Evolutionary conservation across 331 rosid species (phyloP).

Genomic region (Saraca asoca): DNA sequence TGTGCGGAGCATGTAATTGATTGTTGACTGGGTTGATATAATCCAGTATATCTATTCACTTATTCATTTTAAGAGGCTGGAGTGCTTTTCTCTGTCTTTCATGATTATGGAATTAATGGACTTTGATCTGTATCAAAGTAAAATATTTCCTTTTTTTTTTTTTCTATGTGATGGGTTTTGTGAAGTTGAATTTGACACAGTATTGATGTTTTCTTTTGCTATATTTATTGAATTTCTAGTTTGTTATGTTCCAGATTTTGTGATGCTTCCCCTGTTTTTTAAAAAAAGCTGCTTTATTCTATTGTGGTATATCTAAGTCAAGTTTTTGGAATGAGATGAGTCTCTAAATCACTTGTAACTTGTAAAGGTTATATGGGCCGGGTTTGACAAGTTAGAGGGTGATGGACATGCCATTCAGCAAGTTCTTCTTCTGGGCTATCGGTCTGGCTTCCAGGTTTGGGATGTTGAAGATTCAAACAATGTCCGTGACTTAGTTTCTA

Average conservation of each 20-base stretch:
- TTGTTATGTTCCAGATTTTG: not conserved
- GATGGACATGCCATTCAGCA: slow-evolving; percentile 55
- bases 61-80: too few species aligned
- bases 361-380: slow-evolving; percentile 88
- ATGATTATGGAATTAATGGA: too few species aligned
- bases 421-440: slow-evolving; percentile 87
- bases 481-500: slow-evolving; percentile 78
- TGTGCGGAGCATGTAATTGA: too few species aligned
- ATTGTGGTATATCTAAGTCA: not conserved
- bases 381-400: slow-evolving; percentile 86
- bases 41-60: too few species aligned
- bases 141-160: too few species aligned
- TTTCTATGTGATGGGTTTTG: too few species aligned
- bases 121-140: too few species aligned
- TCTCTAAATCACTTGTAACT: slow-evolving; percentile 25
- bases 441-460: slow-evolving; percentile 97
- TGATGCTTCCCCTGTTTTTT: not conserved
- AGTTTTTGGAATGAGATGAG: slow-evolving; percentile 5
- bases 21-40: too few species aligned
- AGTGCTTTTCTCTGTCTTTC: too few species aligned
- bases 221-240: too few species aligned
- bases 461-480: slow-evolving; percentile 92
- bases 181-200: too few species aligned
- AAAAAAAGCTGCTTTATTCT: not conserved
- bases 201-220: too few species aligned